These are phyloP conservation scores for Lupinus albus DNA, from an alignment of 306 rosid genomes.

Conservation along the genomic window DNA sequence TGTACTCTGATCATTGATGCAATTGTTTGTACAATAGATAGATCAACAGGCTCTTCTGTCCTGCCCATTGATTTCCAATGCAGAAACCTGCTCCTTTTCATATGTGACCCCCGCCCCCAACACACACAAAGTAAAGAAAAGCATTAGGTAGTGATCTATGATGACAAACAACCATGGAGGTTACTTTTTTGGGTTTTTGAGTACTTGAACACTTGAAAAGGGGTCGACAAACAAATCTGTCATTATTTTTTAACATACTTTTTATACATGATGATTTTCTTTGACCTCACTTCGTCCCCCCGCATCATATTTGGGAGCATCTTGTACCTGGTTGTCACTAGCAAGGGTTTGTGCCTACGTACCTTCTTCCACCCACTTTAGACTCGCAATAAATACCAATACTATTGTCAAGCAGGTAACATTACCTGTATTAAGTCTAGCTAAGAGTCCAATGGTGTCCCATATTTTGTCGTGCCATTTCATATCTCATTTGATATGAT, in stretches of 20 bases:
- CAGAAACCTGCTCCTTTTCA: constrained; percentile 9
- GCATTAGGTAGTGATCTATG: constrained; percentile 12
- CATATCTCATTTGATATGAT: no score
- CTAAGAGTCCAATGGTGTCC: constrained; percentile 70
- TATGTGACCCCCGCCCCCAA: not conserved
- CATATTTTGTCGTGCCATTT: no score
- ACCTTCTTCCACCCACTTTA: constrained; percentile 72
- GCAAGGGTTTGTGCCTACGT: constrained; percentile 59
- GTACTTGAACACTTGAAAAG: not conserved
- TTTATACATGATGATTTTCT: constrained; percentile 35
- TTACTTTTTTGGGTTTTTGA: constrained; percentile 12
- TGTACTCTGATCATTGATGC: constrained; percentile 26
- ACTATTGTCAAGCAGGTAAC: constrained; percentile 54
- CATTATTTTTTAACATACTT: not conserved
- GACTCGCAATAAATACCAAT: constrained; percentile 57
- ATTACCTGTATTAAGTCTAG: constrained; percentile 65
- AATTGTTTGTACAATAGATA: constrained; percentile 40
- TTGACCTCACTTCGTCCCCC: constrained; percentile 24
- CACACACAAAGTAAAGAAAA: not conserved
- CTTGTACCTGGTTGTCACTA: constrained; percentile 12
- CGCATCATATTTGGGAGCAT: constrained; percentile 30
- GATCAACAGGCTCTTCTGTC: constrained; percentile 31
- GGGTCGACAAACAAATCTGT: constrained; percentile 2
- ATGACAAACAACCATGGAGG: constrained; percentile 16
- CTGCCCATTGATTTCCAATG: constrained; percentile 24